These are phyloP conservation scores for Tylopilus microsporus DNA, from an alignment of 1,284 basidiomycete species.

Conservation along the genomic window DNA sequence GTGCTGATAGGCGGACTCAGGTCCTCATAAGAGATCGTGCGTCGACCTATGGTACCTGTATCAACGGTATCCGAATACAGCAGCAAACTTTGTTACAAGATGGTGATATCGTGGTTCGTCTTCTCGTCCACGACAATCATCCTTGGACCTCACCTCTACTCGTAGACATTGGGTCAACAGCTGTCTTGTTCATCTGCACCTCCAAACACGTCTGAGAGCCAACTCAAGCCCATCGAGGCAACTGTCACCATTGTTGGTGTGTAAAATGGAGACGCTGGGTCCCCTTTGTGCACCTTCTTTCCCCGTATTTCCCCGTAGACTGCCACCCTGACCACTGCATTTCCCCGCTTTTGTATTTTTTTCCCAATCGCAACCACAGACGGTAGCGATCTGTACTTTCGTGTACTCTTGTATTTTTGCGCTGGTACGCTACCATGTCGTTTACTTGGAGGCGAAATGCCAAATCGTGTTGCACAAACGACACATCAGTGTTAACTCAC, in stretches of 20 bases:
- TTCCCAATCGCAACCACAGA: neutral
- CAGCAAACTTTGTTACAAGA: slow-evolving; percentile 33
- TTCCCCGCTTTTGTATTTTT: slow-evolving; percentile 9
- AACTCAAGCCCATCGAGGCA: slow-evolving; percentile 42
- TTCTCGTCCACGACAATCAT: neutral
- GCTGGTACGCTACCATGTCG: neutral
- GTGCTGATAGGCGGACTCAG: slow-evolving; percentile 25
- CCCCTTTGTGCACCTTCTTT: neutral
- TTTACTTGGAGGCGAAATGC: neutral
- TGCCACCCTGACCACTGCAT: neutral
- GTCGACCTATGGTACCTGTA: slow-evolving; percentile 41
- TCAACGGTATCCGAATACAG: slow-evolving; percentile 39
- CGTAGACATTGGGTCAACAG: slow-evolving; percentile 37
- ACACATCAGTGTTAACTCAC: neutral
- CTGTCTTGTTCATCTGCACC: slow-evolving; percentile 37
- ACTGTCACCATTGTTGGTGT: slow-evolving; percentile 34
- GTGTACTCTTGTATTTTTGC: neutral
- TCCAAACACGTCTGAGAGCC: slow-evolving; percentile 35
- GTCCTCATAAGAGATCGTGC: slow-evolving; percentile 42
- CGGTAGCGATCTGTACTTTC: neutral
- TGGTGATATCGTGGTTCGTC: slow-evolving; percentile 42
- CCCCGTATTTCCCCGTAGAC: neutral
- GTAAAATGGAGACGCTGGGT: slow-evolving; percentile 8
- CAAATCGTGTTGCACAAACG: neutral
- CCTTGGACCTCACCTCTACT: slow-evolving; percentile 7